Conservation (phyloP, 768 basidiomycete species). For the Russula compacta region DNA sequence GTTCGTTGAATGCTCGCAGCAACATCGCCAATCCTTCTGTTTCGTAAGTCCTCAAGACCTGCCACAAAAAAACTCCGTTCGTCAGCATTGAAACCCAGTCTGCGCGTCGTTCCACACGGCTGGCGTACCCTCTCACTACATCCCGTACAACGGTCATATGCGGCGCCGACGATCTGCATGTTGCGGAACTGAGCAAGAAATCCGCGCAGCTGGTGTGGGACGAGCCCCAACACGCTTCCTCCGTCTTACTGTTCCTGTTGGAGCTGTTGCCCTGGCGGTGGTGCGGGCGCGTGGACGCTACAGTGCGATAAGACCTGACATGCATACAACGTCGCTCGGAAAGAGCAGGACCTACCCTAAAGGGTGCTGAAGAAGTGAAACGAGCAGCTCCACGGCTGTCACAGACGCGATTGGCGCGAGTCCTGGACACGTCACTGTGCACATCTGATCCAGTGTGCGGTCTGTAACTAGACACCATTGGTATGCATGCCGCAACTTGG, state of each 20-base stretch:
- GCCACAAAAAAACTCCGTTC: background rate
- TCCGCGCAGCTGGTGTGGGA: slow-evolving; percentile 92
- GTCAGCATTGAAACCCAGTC: background rate
- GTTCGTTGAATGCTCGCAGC: slow-evolving; percentile 77
- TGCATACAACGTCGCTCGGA: background rate
- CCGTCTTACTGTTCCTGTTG: slow-evolving; percentile 19
- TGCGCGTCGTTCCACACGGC: background rate
- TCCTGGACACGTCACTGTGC: slow-evolving; percentile 93
- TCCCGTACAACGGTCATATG: slow-evolving; percentile 83
- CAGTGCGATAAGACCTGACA: background rate
- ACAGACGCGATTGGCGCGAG: slow-evolving; percentile 88
- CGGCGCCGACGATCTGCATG: slow-evolving; percentile 75
- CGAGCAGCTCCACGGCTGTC: slow-evolving; percentile 86
- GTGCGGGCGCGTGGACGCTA: slow-evolving; percentile 62
- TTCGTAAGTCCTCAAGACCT: slow-evolving; percentile 84
- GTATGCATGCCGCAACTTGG: background rate
- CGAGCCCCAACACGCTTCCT: slow-evolving; percentile 64
- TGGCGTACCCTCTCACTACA: slow-evolving; percentile 68
- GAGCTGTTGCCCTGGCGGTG: slow-evolving; percentile 36
- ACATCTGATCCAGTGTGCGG: slow-evolving; percentile 97
- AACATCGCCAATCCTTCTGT: slow-evolving; percentile 74
- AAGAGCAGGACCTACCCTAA: slow-evolving; percentile 44
- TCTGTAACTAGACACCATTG: slow-evolving; percentile 48
- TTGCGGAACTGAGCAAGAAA: slow-evolving; percentile 82
- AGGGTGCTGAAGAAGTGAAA: slow-evolving; percentile 84